Base-by-base conservation (phyloP, 768 basidiomycete species). In the Cystobasidium ongulense region DNA sequence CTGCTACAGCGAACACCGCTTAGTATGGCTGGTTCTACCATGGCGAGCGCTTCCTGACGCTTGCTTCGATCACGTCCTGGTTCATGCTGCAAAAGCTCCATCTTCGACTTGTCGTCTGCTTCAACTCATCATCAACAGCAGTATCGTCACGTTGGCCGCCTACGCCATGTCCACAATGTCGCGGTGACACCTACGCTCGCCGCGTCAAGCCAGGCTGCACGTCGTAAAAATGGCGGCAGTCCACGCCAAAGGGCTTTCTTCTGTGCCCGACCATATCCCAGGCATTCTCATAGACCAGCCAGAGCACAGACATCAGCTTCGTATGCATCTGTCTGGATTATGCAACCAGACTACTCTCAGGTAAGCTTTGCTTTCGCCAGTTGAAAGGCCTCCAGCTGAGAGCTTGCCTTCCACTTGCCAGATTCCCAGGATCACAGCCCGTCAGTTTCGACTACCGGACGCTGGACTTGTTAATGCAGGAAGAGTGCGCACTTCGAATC, bases 361-460 rank as follows among this genome's bases (percentile, higher is more conserved):
- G 57, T 33, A 25, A 3, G 33, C 63, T 21, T n/a, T 21, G n/a
- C 46, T 4, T 50, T n/a, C n/a, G 15, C 8, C 46, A 8, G 21
- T 21, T 17, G 15, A 11, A 11, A 39, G 39, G 29, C 27, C 39
- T 11, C 36, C n/a, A 29, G 23, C 53, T 52, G 18, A 8, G 31
- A 23, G 27, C 3, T 36, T 17, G 7, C n/a, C 1, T 23, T 35
- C 50, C 2, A 29, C 17, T 0, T 23, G 0, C 57, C 67, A 92
- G 91, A 76, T 99, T 98, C 82, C 95, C 95, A 21, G 95, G 96
- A 27, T 90, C 90, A 78, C 96, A 98, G 80, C 95, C 95, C 23
- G 88, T 99, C 79, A 94, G 92, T 81, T 98, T 99, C 82, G 84
- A 86, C 4, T 78, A 81, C 13, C 83, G 81, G 62, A 89, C 92